Base-by-base conservation (phyloP, 2,329 filamentous ascomycete species). In the Epichloe brachyelytri region DNA sequence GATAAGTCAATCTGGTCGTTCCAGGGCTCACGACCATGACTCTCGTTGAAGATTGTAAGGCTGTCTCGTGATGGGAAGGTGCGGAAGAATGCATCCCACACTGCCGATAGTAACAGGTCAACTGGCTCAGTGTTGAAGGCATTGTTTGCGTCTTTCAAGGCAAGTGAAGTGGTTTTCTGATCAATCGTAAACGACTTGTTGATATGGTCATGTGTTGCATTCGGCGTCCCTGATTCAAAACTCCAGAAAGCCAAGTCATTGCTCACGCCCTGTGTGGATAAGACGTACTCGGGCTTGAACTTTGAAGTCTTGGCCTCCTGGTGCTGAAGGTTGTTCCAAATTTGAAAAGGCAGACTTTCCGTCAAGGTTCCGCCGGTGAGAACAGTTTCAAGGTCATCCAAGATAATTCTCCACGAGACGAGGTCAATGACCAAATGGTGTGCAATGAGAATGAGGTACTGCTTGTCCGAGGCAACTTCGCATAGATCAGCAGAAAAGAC, bases 391-490 rank as follows among this genome's bases (percentile, higher is more conserved):
- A 75, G 58, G 44, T 75, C 71, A 37, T 69, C 65, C 0, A 73
- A 56, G 2, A 75, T 59, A 3, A 71, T 62, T 7, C 69, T 61
- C 72, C 72, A 75, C 0, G 70, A 71, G 1, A 75, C 69, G 4
- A 74, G 56, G 48, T 75, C 71, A 15, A 74, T 63, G 1, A 68
- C 62, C 0, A 70, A 57, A 50, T 71, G 68, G 14, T 70, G 67
- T 1, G 60, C 63, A 6, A 62, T 56, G 8, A 71, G 47, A 5
- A 63, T 65, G 0, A 68, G 45, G 2, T 58, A 43, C 36, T 65
- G 64, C 7, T 55, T 26, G 4, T 51, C 51, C 1, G 50, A n/a
- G 22, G 17, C 1, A 37, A 51, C 19, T n/a, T 43, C 39, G 50
- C 44, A 51, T 17, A 51, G 48, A 7, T 50, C 49, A 11, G 43